Conservation (phyloP, 2,329 filamentous ascomycete species). For the Alternaria sp. region DNA sequence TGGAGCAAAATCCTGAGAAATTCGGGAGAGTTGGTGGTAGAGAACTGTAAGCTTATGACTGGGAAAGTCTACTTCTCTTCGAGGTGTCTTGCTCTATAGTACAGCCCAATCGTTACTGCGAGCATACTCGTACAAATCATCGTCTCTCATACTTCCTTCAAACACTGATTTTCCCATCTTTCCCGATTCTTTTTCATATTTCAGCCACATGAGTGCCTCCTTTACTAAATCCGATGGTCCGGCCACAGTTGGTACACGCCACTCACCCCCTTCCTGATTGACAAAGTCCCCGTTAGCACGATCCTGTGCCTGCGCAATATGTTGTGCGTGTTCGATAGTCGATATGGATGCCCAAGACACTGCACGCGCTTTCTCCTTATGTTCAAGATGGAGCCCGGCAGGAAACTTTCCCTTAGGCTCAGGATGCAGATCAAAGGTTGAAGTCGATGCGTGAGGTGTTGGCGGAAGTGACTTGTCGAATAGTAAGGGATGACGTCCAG, state of each 20-base stretch:
- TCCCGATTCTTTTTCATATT: not conserved
- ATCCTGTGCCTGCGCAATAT: not conserved
- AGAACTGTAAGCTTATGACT: not conserved
- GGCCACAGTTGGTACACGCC: not conserved
- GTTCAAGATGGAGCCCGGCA: not conserved
- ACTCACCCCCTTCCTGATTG: not conserved
- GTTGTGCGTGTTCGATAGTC: not conserved
- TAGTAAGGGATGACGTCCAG: not conserved
- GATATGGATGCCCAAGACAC: not conserved
- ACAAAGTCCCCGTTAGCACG: not conserved
- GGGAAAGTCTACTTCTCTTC: not conserved
- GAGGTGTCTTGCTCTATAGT: not conserved
- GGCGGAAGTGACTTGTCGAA: not conserved
- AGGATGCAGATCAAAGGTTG: not conserved
- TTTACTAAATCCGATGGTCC: constrained; percentile 1
- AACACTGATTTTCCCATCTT: not conserved
- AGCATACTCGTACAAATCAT: not conserved
- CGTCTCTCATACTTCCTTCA: not conserved
- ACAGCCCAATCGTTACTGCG: not conserved
- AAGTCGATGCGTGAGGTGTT: not conserved
- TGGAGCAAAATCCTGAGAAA: not conserved
- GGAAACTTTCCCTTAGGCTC: not conserved
- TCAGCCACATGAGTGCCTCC: constrained; percentile 2
- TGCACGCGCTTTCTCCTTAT: not conserved
- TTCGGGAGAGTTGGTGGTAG: not conserved